Percentiles rank a stretch among this genome's conserved stretches.
These are phyloP conservation scores for Hypholoma fasciculare DNA, from an alignment of 768 basidiomycete genomes.

Conservation along the genomic window DNA sequence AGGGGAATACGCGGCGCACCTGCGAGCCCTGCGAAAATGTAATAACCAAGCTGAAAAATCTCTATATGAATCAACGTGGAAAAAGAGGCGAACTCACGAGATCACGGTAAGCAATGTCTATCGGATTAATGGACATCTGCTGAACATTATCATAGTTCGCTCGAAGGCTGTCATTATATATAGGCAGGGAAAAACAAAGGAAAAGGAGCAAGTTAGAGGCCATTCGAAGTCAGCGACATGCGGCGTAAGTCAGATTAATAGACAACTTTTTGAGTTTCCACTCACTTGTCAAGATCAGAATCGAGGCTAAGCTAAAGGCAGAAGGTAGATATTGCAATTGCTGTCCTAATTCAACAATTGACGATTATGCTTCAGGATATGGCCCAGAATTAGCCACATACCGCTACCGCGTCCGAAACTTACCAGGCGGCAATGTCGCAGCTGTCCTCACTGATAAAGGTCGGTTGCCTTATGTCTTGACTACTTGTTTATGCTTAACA, in stretches of 20 bases:
- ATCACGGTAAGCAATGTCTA: neutral
- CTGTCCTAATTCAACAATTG: no score
- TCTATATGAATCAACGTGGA: neutral
- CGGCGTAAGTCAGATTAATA: no score
- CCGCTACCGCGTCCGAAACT: neutral
- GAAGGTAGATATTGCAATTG: no score
- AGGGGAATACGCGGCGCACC: neutral
- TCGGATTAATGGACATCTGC: no score
- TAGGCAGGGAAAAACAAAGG: no score
- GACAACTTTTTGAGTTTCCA: no score
- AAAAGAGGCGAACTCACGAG: neutral
- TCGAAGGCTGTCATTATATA: no score
- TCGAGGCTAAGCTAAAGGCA: no score
- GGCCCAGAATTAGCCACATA: conserved; percentile 8
- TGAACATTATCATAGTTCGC: no score
- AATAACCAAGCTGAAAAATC: neutral
- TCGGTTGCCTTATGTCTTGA: neutral
- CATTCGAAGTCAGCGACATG: no score
- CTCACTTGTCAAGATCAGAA: no score
- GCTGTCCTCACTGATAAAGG: conserved; percentile 24
- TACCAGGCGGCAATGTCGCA: conserved; percentile 19
- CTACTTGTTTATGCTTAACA: neutral
- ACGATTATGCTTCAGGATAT: neutral
- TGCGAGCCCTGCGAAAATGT: neutral
- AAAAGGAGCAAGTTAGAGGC: no score